Percentiles rank a stretch among this genome's conserved stretches.
phyloP scores from a whole-genome alignment of 805 yeast species.

The Spathaspora gorwiae region DNA sequence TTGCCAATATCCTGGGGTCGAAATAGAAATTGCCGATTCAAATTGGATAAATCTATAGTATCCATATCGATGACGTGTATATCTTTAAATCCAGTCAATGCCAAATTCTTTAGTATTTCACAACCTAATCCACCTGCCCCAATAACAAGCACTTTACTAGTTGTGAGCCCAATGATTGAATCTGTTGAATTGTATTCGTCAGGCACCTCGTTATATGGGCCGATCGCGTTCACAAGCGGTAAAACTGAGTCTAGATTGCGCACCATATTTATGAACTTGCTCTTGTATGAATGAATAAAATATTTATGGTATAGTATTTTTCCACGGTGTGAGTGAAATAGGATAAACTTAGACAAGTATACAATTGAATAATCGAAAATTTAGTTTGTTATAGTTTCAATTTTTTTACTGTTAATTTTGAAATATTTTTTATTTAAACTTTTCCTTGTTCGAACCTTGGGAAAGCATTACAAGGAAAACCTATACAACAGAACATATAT shows the following conservation, averaged over 20 bases:
- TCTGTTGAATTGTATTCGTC: conserved; percentile 24
- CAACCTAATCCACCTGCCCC: conserved; percentile 89
- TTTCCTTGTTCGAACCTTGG: no score
- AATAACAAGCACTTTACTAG: conserved; percentile 38
- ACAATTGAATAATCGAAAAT: no score
- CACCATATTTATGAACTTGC: conserved; percentile 1
- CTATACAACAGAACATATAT: no score
- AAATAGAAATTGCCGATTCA: conserved; percentile 74
- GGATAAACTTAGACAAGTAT: no score
- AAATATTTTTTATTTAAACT: no score
- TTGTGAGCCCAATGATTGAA: conserved; percentile 18
- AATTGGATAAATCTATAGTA: conserved; percentile 70
- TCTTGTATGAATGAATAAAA: no score
- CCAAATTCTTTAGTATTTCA: conserved; percentile 69
- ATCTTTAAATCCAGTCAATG: conserved; percentile 60
- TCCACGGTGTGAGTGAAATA: no score
- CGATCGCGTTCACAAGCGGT: conserved; percentile 19
- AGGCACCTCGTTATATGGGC: conserved; percentile 39
- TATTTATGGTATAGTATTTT: no score
- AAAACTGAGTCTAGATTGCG: conserved; percentile 18
- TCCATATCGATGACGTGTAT: conserved; percentile 79
- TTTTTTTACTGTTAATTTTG: no score
- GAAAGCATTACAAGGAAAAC: no score
- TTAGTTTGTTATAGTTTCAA: no score
- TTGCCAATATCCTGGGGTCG: conserved; percentile 57